These are phyloP conservation scores for Diaporthe velutina DNA, from an alignment of 2,329 filamentous ascomycete species.

Conservation along the genomic window DNA sequence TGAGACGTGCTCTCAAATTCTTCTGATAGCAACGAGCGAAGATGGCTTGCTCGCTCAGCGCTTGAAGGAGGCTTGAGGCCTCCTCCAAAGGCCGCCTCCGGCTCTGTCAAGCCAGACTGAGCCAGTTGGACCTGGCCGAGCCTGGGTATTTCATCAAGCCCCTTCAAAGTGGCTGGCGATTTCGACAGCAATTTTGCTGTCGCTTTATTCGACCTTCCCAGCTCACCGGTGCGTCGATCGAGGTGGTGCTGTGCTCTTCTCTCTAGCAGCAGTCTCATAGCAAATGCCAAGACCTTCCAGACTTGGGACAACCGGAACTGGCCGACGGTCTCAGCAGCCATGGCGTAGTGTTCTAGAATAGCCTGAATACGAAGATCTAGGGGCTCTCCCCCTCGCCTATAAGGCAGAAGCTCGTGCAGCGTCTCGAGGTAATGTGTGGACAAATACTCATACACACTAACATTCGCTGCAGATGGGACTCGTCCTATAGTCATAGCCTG, in stretches of 20 bases:
- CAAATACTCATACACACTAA: constrained; percentile 67
- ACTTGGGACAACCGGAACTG: constrained; percentile 74
- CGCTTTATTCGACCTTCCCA: constrained; percentile 42
- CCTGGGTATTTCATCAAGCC: constrained; percentile 10
- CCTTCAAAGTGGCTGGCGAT: not conserved
- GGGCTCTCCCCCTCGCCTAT: constrained; percentile 49
- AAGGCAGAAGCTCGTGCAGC: constrained; percentile 63
- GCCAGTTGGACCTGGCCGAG: constrained; percentile 26
- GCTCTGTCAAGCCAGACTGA: not conserved
- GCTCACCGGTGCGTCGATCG: constrained; percentile 59
- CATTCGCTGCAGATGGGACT: constrained; percentile 62
- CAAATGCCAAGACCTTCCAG: constrained; percentile 72
- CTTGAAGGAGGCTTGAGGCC: constrained; percentile 48
- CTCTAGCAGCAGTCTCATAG: constrained; percentile 65
- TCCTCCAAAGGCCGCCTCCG: not conserved
- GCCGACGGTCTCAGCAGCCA: constrained; percentile 67
- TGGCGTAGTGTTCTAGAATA: constrained; percentile 70
- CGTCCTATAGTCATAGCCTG: constrained; percentile 74
- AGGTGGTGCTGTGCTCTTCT: constrained; percentile 70
- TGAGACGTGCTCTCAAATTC: constrained; percentile 75
- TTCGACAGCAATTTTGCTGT: constrained; percentile 41
- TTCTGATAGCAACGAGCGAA: constrained; percentile 63
- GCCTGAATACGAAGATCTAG: constrained; percentile 61
- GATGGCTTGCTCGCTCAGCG: constrained; percentile 49
- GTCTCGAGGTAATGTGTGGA: constrained; percentile 68